Base-by-base conservation (phyloP, 805 yeast genomes). In the Tetrapisispora fleetii region DNA sequence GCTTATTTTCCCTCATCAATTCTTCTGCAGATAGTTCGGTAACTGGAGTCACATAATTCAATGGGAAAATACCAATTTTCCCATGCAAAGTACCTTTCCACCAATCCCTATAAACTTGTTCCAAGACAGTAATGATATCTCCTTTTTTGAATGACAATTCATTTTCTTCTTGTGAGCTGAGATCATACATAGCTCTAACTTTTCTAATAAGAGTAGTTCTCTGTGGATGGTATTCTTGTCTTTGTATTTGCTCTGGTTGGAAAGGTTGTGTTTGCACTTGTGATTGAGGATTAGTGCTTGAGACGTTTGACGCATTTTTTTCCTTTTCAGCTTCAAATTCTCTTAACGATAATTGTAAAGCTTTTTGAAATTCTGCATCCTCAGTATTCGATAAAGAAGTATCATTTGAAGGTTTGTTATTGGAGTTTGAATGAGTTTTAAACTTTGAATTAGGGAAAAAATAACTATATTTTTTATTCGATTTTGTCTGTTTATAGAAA, bases 21-120 rank as follows among this genome's bases (percentile, higher is more conserved):
- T 89, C 90, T 44, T 75, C 74, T 2, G 77, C 73, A 0, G 86
- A 72, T 35, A 83, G 81, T 42, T 80, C 83, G 1, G 81, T 77
- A 5, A 89, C 69, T 2, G 89, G 89, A 0, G 86, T 77, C 1
- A 93, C 98, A 60, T 93, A 91, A 63, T 91, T 91, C 50, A 86
- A 75, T 0, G 99, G 99, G 66, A 91, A 89, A 14, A 93, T 83
- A 18, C 99, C 99, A 45, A 80, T 73, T 48, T 75, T 76, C 1
- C 96, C 96, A 48, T 77, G 74, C 46, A 91, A 67, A 6, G 91
- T 78, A 16, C 99, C 99, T 55, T 87, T 76, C 83, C 96, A 86
- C 99, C 99, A 91, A 60, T 91, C 98, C 52, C 86, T 75, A 63
- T 89, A 90, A 6, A 85, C 95, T 16, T 83, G 75, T 57, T 90